phyloP scores from a whole-genome alignment of 352 stramenopile species.

The Globisporangium okanoganense region DNA sequence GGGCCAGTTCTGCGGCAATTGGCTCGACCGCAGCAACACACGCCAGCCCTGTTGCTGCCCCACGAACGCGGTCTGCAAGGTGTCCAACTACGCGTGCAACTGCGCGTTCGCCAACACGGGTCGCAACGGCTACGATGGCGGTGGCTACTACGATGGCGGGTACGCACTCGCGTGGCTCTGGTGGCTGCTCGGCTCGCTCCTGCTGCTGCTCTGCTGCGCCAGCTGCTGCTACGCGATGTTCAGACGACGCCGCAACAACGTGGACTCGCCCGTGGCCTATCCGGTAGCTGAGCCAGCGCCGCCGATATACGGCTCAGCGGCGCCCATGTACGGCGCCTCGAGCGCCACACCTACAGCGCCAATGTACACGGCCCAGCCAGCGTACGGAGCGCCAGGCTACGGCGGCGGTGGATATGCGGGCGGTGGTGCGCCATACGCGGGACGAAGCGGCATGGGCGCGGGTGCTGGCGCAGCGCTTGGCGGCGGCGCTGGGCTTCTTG shows the following conservation, averaged over 20 bases:
- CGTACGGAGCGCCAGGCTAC: constrained; percentile 16
- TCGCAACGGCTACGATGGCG: not conserved
- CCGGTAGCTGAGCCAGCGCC: not conserved
- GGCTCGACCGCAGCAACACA: constrained; percentile 41
- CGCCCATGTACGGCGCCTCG: not conserved
- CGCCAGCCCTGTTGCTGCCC: constrained; percentile 49
- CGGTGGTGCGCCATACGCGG: constrained; percentile 5
- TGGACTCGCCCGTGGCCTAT: not conserved
- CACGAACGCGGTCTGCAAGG: constrained; percentile 30
- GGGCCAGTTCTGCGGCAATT: constrained; percentile 53
- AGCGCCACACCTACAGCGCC: constrained; percentile 2
- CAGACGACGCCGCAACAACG: not conserved
- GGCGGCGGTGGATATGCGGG: constrained; percentile 11
- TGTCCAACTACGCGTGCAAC: constrained; percentile 51
- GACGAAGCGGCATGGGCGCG: constrained; percentile 36
- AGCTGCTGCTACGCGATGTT: constrained; percentile 17
- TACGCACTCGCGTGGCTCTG: constrained; percentile 36
- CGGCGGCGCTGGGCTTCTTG: constrained; percentile 40
- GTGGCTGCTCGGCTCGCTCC: constrained; percentile 19
- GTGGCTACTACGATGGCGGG: constrained; percentile 4
- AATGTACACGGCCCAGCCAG: constrained; percentile 19
- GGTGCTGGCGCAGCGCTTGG: constrained; percentile 42
- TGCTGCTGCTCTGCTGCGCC: constrained; percentile 9
- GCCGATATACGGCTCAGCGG: not conserved
- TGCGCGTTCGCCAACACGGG: constrained; percentile 16